Percentiles rank a stretch among this genome's conserved stretches.
Conservation (phyloP, 768 basidiomycete species). For the Terana coerulea region DNA sequence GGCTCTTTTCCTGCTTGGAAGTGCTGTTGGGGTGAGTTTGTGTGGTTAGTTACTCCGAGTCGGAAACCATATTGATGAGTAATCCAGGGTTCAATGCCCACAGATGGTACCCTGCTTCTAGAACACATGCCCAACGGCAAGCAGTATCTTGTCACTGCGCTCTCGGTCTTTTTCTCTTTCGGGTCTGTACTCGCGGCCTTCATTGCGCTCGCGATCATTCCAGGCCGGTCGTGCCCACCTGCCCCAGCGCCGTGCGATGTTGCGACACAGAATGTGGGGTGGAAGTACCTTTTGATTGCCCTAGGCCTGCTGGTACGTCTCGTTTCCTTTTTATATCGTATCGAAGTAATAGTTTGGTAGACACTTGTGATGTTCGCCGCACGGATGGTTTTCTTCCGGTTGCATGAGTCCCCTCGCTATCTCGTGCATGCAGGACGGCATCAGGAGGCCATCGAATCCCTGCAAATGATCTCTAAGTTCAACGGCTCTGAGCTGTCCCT, state of each 20-base stretch:
- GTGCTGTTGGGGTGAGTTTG: conserved; percentile 92
- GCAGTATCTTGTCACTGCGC: conserved; percentile 85
- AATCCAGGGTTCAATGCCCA: conserved; percentile 87
- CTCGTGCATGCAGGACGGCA: conserved; percentile 86
- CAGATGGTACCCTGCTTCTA: conserved; percentile 87
- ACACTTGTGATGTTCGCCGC: conserved; percentile 84
- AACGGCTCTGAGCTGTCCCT: conserved; percentile 75
- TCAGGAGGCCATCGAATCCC: conserved; percentile 77
- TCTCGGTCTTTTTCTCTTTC: conserved; percentile 94
- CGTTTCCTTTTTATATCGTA: neutral
- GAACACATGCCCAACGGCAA: conserved; percentile 94
- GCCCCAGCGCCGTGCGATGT: conserved; percentile 56
- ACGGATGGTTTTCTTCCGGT: conserved; percentile 84
- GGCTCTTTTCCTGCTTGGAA: conserved; percentile 83
- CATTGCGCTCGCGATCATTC: conserved; percentile 77
- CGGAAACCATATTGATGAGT: no score
- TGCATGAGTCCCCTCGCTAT: conserved; percentile 93
- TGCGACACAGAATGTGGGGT: conserved; percentile 71
- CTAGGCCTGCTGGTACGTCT: conserved; percentile 79
- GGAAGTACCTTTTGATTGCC: conserved; percentile 78
- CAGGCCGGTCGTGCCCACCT: conserved; percentile 63
- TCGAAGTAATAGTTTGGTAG: conserved; percentile 36
- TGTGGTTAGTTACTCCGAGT: neutral
- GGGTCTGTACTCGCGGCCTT: conserved; percentile 85
- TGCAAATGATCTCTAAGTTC: conserved; percentile 81